These are phyloP conservation scores for Hericium rajendrae DNA, from an alignment of 768 basidiomycete genomes.

Conservation along the genomic window DNA sequence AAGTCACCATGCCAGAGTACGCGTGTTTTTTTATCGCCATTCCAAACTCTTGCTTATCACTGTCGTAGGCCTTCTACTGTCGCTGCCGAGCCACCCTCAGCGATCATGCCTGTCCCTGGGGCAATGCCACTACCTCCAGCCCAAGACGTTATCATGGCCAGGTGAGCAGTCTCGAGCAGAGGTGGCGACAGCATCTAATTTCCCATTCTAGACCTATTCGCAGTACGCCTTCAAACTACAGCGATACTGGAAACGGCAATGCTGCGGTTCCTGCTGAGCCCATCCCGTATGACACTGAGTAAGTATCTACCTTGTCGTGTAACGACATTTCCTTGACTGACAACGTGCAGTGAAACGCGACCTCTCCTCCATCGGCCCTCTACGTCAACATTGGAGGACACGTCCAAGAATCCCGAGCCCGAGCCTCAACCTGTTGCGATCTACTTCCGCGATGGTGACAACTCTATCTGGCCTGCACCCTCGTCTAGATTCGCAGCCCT, in stretches of 20 bases:
- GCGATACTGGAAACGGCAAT: not conserved
- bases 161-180: not conserved
- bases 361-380: conserved; percentile 37
- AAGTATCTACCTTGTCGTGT: conserved; percentile 9
- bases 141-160: conserved; percentile 3
- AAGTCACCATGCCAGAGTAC: conserved; percentile 3
- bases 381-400: conserved; percentile 18
- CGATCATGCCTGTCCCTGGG: not conserved
- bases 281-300: conserved; percentile 18
- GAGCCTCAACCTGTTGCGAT: conserved; percentile 7
- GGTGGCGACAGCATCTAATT: not conserved
- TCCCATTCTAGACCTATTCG: conserved; percentile 9
- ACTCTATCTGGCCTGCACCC: conserved; percentile 14
- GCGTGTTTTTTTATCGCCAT: not conserved
- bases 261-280: conserved; percentile 5
- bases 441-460: conserved; percentile 14
- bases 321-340: conserved; percentile 1
- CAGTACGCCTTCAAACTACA: conserved; percentile 4
- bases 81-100: not conserved
- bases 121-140: conserved; percentile 7
- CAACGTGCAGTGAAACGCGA: conserved; percentile 35
- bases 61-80: not conserved
- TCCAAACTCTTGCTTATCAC: not conserved
- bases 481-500: conserved; percentile 30
- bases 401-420: conserved; percentile 13